Conservation (phyloP, 805 yeast genomes). For the Saturnispora mendoncae region DNA sequence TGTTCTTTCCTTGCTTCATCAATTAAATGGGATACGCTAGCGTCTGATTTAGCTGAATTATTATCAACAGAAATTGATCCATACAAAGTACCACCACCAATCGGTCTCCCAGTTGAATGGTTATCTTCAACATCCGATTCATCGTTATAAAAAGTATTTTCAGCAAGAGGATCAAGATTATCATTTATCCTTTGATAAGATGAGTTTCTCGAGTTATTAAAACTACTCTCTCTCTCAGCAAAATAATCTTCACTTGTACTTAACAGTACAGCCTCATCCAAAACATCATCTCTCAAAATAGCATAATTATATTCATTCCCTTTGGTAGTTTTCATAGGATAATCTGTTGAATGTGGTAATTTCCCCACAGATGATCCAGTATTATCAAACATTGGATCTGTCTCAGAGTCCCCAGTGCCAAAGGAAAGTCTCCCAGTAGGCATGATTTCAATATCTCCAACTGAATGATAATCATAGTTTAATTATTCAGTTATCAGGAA, state of each 20-base stretch:
- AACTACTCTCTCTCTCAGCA: conserved; percentile 13
- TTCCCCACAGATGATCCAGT: background rate
- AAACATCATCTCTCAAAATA: conserved; percentile 23
- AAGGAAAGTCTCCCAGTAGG: background rate
- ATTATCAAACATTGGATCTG: background rate
- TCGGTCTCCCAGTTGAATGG: conserved; percentile 6
- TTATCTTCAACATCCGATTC: conserved; percentile 17
- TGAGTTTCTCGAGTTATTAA: background rate
- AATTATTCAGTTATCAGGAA: too few species aligned
- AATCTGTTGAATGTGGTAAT: conserved; percentile 1
- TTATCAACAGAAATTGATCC: background rate
- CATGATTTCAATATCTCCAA: too few species aligned
- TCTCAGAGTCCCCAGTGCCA: background rate
- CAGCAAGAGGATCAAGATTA: conserved; percentile 14
- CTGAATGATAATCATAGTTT: too few species aligned
- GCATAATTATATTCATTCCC: conserved; percentile 8
- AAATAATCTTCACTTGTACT: conserved; percentile 20
- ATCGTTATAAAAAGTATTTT: background rate
- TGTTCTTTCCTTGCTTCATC: conserved; percentile 12
- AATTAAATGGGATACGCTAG: conserved; percentile 11
- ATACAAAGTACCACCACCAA: background rate
- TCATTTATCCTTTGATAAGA: background rate
- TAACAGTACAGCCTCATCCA: conserved; percentile 34
- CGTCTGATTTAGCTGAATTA: conserved; percentile 5
- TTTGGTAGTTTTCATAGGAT: background rate